These are phyloP conservation scores for Kwoniella heveanensis DNA, from an alignment of 768 basidiomycete genomes.

Conservation along the genomic window DNA sequence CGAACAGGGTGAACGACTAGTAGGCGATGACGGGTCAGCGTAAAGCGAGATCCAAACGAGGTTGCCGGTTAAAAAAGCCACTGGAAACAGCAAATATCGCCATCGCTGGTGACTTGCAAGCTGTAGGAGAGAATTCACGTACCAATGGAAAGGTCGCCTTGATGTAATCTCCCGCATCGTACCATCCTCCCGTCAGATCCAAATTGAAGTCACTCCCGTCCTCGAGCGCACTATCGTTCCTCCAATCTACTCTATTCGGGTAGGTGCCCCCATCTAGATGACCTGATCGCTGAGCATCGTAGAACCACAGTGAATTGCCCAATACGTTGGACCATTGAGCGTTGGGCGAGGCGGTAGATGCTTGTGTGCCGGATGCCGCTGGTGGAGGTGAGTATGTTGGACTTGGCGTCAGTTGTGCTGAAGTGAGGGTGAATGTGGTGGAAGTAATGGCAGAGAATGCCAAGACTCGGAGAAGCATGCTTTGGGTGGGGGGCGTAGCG, in stretches of 20 bases:
- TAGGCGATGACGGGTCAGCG: background rate
- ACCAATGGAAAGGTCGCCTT: conserved; percentile 85
- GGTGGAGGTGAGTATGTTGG: conserved; percentile 44
- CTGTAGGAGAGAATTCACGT: conserved; percentile 31
- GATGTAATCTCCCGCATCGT: conserved; percentile 89
- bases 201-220: conserved; percentile 75
- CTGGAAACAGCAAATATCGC: too few relatives aligned
- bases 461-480: background rate
- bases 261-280: conserved; percentile 61
- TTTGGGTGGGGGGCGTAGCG: background rate
- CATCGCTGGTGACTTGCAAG: too few relatives aligned
- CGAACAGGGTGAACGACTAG: conserved; percentile 79
- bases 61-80: too few relatives aligned
- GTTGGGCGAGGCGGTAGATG: conserved; percentile 61
- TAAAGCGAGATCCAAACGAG: too few relatives aligned
- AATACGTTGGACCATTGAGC: conserved; percentile 79
- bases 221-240: conserved; percentile 74
- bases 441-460: conserved; percentile 1
- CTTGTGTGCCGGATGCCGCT: conserved; percentile 29
- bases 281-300: conserved; percentile 87
- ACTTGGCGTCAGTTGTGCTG: conserved; percentile 49
- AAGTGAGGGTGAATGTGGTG: background rate
- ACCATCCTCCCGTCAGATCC: conserved; percentile 84
- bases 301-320: conserved; percentile 81
- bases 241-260: conserved; percentile 77